Evolutionary conservation across 1,284 basidiomycete genomes (phyloP).

Genomic region (Ganoderma resinaceum): DNA sequence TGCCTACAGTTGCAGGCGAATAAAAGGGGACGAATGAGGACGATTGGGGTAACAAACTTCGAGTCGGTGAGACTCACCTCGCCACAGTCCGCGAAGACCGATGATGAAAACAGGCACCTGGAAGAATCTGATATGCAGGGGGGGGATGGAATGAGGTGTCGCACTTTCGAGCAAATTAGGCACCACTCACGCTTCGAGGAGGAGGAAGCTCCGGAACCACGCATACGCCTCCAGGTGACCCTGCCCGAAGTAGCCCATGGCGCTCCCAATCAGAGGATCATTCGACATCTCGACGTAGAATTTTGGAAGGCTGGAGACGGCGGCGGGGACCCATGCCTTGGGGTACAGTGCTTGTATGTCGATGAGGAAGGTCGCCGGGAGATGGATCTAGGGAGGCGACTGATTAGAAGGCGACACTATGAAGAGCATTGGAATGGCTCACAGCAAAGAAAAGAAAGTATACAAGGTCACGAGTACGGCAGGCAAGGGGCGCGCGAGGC

Average conservation of each 20-base stretch:
- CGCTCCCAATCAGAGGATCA: conserved; percentile 70
- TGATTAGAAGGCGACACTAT: background rate
- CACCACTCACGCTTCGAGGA: conserved; percentile 55
- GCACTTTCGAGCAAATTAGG: too few relatives aligned
- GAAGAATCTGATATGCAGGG: conserved; percentile 58
- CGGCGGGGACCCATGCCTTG: conserved; percentile 50
- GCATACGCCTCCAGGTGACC: conserved; percentile 43
- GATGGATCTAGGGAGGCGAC: conserved; percentile 56
- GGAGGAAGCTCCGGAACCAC: conserved; percentile 75
- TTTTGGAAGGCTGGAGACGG: conserved; percentile 49
- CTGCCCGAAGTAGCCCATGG: conserved; percentile 51
- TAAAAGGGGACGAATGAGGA: background rate
- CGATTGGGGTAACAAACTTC: too few relatives aligned
- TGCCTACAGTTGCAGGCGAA: conserved; percentile 19
- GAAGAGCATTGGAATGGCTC: conserved; percentile 28
- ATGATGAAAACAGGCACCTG: conserved; percentile 81
- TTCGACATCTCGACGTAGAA: conserved; percentile 59
- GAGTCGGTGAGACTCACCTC: conserved; percentile 49
- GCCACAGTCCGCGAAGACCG: conserved; percentile 71
- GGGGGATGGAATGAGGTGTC: background rate
- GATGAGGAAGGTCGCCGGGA: conserved; percentile 67
- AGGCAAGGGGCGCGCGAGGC: conserved; percentile 49
- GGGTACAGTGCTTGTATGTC: conserved; percentile 80
- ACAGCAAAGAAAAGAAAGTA: conserved; percentile 73
- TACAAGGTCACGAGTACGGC: conserved; percentile 66